Evolutionary conservation across 2,329 filamentous ascomycete species (phyloP).

Genomic region (Boeremia lycopersici): DNA sequence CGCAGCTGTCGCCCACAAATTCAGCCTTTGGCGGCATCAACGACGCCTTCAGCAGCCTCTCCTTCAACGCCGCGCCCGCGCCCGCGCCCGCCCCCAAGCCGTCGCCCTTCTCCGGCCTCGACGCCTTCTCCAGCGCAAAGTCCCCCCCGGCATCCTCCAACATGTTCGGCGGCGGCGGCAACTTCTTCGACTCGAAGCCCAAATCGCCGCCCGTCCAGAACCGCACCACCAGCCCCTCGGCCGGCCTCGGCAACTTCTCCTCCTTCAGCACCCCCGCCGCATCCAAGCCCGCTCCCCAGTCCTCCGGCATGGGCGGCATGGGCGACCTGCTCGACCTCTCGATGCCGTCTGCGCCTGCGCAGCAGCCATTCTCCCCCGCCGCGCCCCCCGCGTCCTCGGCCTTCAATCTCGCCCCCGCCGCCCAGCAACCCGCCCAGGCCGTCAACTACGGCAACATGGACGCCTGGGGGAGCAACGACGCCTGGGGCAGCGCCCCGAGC

Average conservation of each 20-base stretch:
- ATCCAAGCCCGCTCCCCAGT: constrained; percentile 53
- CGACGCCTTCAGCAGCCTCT: constrained; percentile 79
- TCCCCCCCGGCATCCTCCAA: constrained; percentile 56
- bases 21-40: constrained; percentile 69
- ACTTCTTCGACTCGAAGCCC: constrained; percentile 80
- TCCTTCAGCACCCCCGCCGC: constrained; percentile 65
- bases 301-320: constrained; percentile 51
- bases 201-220: constrained; percentile 56
- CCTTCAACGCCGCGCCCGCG: constrained; percentile 58
- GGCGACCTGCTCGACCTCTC: constrained; percentile 81
- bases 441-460: constrained; percentile 63
- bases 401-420: constrained; percentile 65
- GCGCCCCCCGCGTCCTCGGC: constrained; percentile 50
- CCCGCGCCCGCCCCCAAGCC: constrained; percentile 57
- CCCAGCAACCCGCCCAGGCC: constrained; percentile 37
- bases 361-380: constrained; percentile 35
- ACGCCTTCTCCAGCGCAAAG: constrained; percentile 56
- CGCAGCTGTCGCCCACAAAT: constrained; percentile 43
- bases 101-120: constrained; percentile 68
- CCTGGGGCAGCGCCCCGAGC: constrained; percentile 74
- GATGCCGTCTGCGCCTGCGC: constrained; percentile 36
- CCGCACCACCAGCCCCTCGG: constrained; percentile 60
- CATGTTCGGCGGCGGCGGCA: constrained; percentile 68
- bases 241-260: constrained; percentile 66
- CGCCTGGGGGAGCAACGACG: constrained; percentile 82